Evolutionary conservation across 768 basidiomycete species (phyloP).

Genomic region (Serendipita indica): DNA sequence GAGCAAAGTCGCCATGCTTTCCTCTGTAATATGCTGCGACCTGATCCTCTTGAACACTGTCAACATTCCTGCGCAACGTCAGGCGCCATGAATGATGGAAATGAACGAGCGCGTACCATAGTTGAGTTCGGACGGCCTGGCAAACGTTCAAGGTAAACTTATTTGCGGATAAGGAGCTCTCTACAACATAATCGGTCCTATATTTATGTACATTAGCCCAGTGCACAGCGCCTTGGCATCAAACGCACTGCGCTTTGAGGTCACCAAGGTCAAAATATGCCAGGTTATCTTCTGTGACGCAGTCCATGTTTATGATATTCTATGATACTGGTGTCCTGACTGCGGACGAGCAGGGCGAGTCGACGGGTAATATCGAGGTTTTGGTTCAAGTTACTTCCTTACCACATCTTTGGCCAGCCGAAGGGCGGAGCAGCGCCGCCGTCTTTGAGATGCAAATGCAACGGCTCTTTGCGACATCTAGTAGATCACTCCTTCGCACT

Average conservation of each 20-base stretch:
- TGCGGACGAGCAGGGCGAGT: constrained; percentile 1
- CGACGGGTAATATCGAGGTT: constrained; percentile 9
- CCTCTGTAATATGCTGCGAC: constrained; percentile 49
- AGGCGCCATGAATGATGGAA: background rate
- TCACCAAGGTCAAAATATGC: constrained; percentile 55
- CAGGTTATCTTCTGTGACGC: constrained; percentile 40
- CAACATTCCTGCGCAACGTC: constrained; percentile 25
- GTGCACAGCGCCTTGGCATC: background rate
- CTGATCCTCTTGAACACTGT: constrained; percentile 28
- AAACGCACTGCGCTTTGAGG: constrained; percentile 38
- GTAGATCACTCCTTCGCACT: background rate
- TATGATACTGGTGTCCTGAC: constrained; percentile 10
- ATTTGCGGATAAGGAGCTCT: constrained; percentile 26
- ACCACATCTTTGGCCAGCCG: background rate
- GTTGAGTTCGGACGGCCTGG: constrained; percentile 37
- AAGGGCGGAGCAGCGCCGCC: background rate
- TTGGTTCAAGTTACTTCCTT: background rate
- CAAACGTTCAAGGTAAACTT: constrained; percentile 51
- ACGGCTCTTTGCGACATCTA: background rate
- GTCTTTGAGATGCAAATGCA: background rate
- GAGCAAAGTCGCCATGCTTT: constrained; percentile 51
- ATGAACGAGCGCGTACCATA: constrained; percentile 32
- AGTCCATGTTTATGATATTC: constrained; percentile 30
- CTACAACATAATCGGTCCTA: constrained; percentile 51
- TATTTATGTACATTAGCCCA: constrained; percentile 1